These are phyloP conservation scores for Brassica napus DNA, from an alignment of 345 rosid species.

Conservation along the genomic window Da-Ae NC_063447.1:57499001-57499500, in stretches of 20 bases:
- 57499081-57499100: neutral
- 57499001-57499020: conserved; percentile 34
- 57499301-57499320: neutral
- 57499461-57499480: conserved; percentile 27
- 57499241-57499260: conserved; percentile 27
- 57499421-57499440: conserved; percentile 30
- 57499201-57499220: neutral
- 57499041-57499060: conserved; percentile 9
- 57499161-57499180: neutral
- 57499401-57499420: conserved; percentile 34
- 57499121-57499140: neutral
- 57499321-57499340: neutral
- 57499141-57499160: neutral
- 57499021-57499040: conserved; percentile 28
- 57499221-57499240: conserved; percentile 30
- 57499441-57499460: conserved; percentile 31
- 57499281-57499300: neutral
- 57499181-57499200: conserved; percentile 21
- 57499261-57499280: conserved; percentile 30
- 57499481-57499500: conserved; percentile 3
- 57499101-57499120: neutral
- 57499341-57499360: neutral
- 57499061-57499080: neutral
- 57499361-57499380: neutral
- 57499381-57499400: neutral